A percentile compares a stretch with the other conserved stretches of the same genome.
Conservation (phyloP, 208 protist species). For the Trypanosoma grayi region DNA sequence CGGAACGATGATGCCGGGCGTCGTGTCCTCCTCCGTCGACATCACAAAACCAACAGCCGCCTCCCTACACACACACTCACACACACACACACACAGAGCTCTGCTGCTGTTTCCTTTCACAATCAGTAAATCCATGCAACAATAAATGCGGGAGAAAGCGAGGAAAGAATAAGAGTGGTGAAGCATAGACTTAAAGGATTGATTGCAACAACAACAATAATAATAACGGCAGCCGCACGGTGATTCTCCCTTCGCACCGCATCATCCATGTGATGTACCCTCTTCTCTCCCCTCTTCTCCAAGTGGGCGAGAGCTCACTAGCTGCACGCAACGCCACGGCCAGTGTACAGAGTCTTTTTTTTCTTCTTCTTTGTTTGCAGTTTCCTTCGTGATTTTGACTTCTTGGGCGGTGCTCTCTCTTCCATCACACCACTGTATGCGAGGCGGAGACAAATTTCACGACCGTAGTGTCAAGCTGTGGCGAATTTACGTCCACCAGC, state of each 20-base stretch:
- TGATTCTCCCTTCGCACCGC: too few relatives aligned
- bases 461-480: constrained; percentile 48
- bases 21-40: constrained; percentile 39
- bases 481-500: constrained; percentile 77
- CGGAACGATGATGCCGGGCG: constrained; percentile 71
- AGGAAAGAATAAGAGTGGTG: background rate
- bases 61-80: background rate
- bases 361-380: background rate
- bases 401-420: background rate
- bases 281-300: too few relatives aligned
- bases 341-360: too few relatives aligned
- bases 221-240: too few relatives aligned
- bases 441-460: constrained; percentile 20
- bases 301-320: too few relatives aligned
- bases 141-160: constrained; percentile 1
- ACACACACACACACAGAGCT: background rate
- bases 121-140: too few relatives aligned
- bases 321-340: too few relatives aligned
- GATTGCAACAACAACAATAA: too few relatives aligned
- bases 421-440: background rate
- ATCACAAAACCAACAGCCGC: constrained; percentile 13
- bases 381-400: too few relatives aligned
- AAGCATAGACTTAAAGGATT: background rate
- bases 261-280: too few relatives aligned
- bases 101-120: too few relatives aligned